These are phyloP conservation scores for Fraxinus americana DNA, from an alignment of 257 asterid genomes.

Conservation along the genomic window DNA sequence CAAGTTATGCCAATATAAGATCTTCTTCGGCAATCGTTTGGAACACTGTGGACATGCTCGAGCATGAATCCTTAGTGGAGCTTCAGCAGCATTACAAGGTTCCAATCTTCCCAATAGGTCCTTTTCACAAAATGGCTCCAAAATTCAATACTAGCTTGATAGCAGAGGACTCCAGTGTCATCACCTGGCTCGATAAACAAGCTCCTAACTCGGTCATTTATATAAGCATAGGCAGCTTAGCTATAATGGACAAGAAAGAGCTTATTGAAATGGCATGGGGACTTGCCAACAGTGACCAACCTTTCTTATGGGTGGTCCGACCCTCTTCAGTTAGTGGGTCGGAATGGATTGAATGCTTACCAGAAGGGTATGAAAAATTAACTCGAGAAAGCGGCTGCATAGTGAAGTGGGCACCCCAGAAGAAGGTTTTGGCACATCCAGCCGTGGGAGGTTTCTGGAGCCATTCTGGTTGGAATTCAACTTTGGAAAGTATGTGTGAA, in stretches of 20 bases:
- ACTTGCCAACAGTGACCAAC: slow-evolving; percentile 26
- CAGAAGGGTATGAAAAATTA: slow-evolving; percentile 13
- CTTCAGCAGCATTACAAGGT: slow-evolving; percentile 28
- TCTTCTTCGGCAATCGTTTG: slow-evolving; percentile 29
- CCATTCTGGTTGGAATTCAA: slow-evolving; percentile 45
- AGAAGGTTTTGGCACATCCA: slow-evolving; percentile 29
- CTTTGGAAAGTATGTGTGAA: slow-evolving; percentile 34
- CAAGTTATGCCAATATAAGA: not conserved
- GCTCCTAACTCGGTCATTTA: slow-evolving; percentile 32
- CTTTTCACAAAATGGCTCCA: slow-evolving; percentile 35
- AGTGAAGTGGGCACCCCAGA: slow-evolving; percentile 43
- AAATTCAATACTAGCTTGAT: slow-evolving; percentile 13
- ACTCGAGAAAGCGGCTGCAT: slow-evolving; percentile 26
- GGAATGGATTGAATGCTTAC: slow-evolving; percentile 20
- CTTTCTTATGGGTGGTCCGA: slow-evolving; percentile 41
- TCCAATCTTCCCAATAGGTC: slow-evolving; percentile 41
- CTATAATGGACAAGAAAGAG: slow-evolving; percentile 23
- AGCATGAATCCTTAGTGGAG: slow-evolving; percentile 9
- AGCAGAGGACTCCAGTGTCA: slow-evolving; percentile 27
- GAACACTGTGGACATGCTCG: slow-evolving; percentile 40
- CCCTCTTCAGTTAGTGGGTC: slow-evolving; percentile 13
- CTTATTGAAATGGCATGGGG: slow-evolving; percentile 39
- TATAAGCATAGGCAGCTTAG: slow-evolving; percentile 37
- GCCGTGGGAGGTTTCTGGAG: slow-evolving; percentile 37
- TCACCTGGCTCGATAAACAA: slow-evolving; percentile 38